Evolutionary conservation across 2,329 filamentous ascomycete genomes (phyloP).

Genomic region (Ophiostoma pallidulum): DNA sequence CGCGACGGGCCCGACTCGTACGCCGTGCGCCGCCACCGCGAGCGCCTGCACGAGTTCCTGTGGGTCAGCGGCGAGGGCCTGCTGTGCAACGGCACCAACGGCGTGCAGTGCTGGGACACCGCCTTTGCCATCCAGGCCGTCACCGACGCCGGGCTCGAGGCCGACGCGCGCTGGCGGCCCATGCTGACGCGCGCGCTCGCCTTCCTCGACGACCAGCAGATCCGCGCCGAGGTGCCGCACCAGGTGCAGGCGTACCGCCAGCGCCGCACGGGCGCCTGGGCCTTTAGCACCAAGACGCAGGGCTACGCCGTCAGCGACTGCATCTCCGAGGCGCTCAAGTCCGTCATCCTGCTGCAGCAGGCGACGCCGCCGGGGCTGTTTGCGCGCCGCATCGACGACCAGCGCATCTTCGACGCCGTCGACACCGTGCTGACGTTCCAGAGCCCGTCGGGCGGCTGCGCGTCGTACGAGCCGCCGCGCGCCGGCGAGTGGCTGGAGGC

Average conservation of each 20-base stretch:
- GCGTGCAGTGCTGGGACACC: constrained; percentile 97
- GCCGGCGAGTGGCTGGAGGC: constrained; percentile 70
- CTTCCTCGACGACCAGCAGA: constrained; percentile 87
- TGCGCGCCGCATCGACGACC: constrained; percentile 62
- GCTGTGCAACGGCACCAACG: constrained; percentile 92
- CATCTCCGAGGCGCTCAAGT: constrained; percentile 81
- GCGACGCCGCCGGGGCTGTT: constrained; percentile 67
- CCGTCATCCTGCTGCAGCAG: constrained; percentile 71
- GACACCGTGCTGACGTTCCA: constrained; percentile 90
- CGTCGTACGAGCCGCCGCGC: constrained; percentile 79
- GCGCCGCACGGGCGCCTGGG: constrained; percentile 86
- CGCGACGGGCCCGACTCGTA: constrained; percentile 67
- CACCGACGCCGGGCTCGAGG: constrained; percentile 67
- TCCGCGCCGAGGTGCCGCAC: constrained; percentile 70
- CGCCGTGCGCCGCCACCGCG: constrained; percentile 65
- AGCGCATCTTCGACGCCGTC: constrained; percentile 75
- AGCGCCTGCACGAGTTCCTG: constrained; percentile 74
- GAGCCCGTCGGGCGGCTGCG: constrained; percentile 75
- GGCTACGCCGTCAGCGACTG: constrained; percentile 96
- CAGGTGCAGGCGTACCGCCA: constrained; percentile 81
- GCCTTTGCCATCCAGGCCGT: constrained; percentile 79
- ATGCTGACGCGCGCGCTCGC: constrained; percentile 76
- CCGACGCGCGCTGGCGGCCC: constrained; percentile 65
- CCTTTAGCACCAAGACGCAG: constrained; percentile 85
- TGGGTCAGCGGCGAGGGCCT: constrained; percentile 92